Evolutionary conservation across 2,329 filamentous ascomycete species (phyloP).

Genomic region (Pyrenochaeta sp.): DNA sequence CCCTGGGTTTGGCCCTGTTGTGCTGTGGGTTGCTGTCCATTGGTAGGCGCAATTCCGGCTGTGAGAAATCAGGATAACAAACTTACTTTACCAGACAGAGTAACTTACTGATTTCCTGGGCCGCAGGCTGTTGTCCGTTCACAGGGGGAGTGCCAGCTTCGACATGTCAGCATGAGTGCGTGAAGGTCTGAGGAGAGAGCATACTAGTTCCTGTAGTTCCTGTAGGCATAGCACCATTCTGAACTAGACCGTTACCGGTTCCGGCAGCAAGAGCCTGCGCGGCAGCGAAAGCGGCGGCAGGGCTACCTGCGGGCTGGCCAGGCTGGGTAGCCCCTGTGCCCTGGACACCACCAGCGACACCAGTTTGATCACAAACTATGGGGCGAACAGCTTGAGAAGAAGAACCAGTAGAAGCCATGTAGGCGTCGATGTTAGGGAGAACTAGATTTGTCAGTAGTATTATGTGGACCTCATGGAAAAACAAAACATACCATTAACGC

Average conservation of each 20-base stretch:
- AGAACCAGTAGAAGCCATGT: constrained; percentile 46
- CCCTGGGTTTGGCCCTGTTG: background rate
- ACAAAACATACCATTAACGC: constrained; percentile 36
- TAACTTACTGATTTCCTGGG: background rate
- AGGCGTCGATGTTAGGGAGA: constrained; percentile 49
- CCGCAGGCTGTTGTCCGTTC: background rate
- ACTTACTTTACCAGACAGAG: background rate
- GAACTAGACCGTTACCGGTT: constrained; percentile 39
- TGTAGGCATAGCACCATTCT: constrained; percentile 22
- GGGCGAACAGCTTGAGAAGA: constrained; percentile 41
- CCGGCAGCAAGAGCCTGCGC: constrained; percentile 37
- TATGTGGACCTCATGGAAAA: background rate
- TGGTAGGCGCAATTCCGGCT: constrained; percentile 9
- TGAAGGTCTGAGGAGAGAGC: background rate
- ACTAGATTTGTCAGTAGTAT: constrained; percentile 25
- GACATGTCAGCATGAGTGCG: background rate
- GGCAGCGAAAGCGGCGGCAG: constrained; percentile 41
- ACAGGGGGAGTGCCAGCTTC: background rate
- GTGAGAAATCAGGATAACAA: background rate
- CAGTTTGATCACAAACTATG: constrained; percentile 43
- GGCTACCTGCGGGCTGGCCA: constrained; percentile 40
- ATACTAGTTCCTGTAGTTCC: background rate
- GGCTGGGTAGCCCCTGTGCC: constrained; percentile 38
- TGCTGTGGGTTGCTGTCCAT: constrained; percentile 1
- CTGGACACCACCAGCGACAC: constrained; percentile 46